A percentile compares a stretch with the other conserved stretches of the same genome.
These are phyloP conservation scores for Quercus berberidifolia DNA, from an alignment of 306 rosid species.

Conservation along the genomic window DNA sequence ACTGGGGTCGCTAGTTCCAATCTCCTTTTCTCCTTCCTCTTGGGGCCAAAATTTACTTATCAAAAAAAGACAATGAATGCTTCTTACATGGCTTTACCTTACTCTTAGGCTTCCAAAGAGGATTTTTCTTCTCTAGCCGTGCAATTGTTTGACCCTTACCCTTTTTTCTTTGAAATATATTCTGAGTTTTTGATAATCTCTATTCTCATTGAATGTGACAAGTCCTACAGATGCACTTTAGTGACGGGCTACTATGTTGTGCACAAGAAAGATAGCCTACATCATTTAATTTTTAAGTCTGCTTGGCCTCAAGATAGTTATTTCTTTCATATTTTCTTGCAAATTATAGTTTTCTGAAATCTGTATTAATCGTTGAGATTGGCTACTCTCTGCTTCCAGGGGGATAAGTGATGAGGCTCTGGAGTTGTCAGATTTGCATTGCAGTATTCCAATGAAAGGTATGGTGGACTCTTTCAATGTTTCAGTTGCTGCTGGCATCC, in stretches of 20 bases:
- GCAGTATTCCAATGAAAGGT: conserved; percentile 90
- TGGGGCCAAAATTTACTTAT: no score
- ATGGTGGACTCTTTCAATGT: conserved; percentile 97
- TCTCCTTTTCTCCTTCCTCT: no score
- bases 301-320: no score
- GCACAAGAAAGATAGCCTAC: no score
- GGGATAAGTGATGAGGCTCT: conserved; percentile 85
- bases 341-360: not conserved
- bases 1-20: no score
- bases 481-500: conserved; percentile 94
- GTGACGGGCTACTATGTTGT: not conserved
- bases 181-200: not conserved
- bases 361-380: not conserved
- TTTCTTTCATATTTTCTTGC: not conserved
- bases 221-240: not conserved
- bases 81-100: no score
- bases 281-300: no score
- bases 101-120: no score
- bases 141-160: no score
- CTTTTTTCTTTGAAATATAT: not conserved
- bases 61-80: no score
- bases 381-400: conserved; percentile 40
- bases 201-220: not conserved
- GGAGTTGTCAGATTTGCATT: conserved; percentile 78
- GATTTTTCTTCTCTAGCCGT: no score